Evolutionary conservation across 139 green algal genomes (phyloP).

Genomic region (Marvania coccoides): DNA sequence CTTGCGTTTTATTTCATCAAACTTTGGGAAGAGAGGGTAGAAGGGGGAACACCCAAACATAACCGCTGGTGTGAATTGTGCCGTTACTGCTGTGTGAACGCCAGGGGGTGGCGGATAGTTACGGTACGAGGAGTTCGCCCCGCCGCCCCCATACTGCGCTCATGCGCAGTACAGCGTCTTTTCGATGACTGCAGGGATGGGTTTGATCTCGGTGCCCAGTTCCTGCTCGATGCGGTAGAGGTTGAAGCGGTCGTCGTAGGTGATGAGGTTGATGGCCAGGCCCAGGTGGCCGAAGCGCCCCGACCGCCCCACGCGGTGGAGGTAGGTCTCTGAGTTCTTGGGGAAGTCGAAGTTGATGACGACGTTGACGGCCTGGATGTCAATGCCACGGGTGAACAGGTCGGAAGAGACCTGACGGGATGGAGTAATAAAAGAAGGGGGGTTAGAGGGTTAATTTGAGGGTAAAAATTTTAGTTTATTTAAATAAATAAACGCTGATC

Average conservation of each 20-base stretch:
- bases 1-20: no score
- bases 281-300: conserved; percentile 98
- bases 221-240: conserved; percentile 98
- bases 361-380: conserved; percentile 97
- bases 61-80: no score
- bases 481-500: neutral
- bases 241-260: conserved; percentile 97
- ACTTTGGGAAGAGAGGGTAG: no score
- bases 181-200: conserved; percentile 95
- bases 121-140: no score
- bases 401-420: no score
- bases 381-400: conserved; percentile 76
- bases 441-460: no score
- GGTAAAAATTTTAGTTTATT: neutral
- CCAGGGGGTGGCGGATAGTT: no score
- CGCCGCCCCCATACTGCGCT: no score
- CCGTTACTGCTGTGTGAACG: no score
- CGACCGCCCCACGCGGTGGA: conserved; percentile 93
- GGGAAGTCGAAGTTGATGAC: conserved; percentile 99
- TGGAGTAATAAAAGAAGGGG: no score
- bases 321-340: conserved; percentile 98
- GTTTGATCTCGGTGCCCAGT: conserved; percentile 98
- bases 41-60: no score
- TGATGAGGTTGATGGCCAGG: conserved; percentile 97
- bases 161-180: conserved; percentile 89